A percentile compares a stretch with the other conserved stretches of the same genome.
These are phyloP conservation scores for Pichia sp. DNA, from an alignment of 1,139 yeast species.

Conservation along the genomic window DNA sequence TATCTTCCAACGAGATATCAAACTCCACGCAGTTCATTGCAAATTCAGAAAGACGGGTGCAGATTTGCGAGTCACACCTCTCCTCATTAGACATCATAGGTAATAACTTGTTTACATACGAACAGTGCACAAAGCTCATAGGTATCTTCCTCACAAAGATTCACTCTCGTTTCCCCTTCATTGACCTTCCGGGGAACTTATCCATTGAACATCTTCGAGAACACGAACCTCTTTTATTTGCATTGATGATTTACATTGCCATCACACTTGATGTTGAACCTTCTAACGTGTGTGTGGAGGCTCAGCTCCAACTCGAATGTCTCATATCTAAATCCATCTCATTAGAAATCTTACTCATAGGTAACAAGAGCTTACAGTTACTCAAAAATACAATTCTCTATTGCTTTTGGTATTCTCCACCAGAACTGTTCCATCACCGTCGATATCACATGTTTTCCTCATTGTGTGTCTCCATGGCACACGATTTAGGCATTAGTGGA, in stretches of 20 bases:
- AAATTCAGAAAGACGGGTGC: conserved; percentile 34
- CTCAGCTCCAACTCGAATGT: conserved; percentile 45
- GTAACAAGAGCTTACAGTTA: conserved; percentile 66
- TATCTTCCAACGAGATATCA: conserved; percentile 14
- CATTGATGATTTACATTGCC: conserved; percentile 58
- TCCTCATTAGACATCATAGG: conserved; percentile 39
- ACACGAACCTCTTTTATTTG: conserved; percentile 53
- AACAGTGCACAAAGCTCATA: conserved; percentile 45
- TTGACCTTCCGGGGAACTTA: conserved; percentile 39
- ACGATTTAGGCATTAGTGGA: conserved; percentile 69
- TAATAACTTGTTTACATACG: conserved; percentile 38
- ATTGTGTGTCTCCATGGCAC: conserved; percentile 61
- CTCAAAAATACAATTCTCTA: conserved; percentile 55
- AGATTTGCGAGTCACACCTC: conserved; percentile 25
- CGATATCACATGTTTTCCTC: conserved; percentile 66
- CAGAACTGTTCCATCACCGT: conserved; percentile 74
- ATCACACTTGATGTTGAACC: conserved; percentile 35
- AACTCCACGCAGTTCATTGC: conserved; percentile 22
- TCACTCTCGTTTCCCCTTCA: conserved; percentile 43
- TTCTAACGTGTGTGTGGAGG: conserved; percentile 29
- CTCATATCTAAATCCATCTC: conserved; percentile 52
- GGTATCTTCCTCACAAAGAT: conserved; percentile 36
- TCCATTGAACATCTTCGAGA: conserved; percentile 42
- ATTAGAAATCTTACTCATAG: conserved; percentile 58
- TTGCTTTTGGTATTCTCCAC: conserved; percentile 75